Percentiles rank a stretch among this genome's conserved stretches.
These are phyloP conservation scores for Petasospora fabianii DNA, from an alignment of 1,139 yeast species.

Conservation along the genomic window DNA sequence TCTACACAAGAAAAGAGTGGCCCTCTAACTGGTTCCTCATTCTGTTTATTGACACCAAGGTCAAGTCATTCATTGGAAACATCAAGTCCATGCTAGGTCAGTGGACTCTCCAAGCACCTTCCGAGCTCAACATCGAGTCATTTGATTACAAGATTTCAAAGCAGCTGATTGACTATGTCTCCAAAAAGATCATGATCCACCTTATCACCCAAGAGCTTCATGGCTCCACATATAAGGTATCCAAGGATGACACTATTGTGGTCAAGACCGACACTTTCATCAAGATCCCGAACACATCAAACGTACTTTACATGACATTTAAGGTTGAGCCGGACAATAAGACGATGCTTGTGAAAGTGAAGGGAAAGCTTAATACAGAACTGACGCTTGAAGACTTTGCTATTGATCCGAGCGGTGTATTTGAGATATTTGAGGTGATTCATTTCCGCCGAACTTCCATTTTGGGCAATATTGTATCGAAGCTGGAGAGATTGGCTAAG, in stretches of 20 bases:
- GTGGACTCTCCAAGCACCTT: slow-evolving; percentile 49
- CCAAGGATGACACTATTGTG: slow-evolving; percentile 13
- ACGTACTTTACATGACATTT: slow-evolving; percentile 19
- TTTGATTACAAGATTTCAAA: slow-evolving; percentile 49
- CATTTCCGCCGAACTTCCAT: slow-evolving; percentile 18
- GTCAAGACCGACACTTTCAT: slow-evolving; percentile 19
- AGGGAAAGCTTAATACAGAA: slow-evolving; percentile 17
- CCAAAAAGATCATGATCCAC: slow-evolving; percentile 60
- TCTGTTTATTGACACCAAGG: slow-evolving; percentile 43
- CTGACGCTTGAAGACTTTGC: slow-evolving; percentile 20
- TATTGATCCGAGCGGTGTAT: slow-evolving; percentile 22
- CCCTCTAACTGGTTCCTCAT: slow-evolving; percentile 70
- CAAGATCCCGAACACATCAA: slow-evolving; percentile 22
- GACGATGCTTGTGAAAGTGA: slow-evolving; percentile 16
- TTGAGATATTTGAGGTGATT: slow-evolving; percentile 22
- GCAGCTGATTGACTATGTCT: slow-evolving; percentile 46
- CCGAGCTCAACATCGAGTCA: slow-evolving; percentile 29
- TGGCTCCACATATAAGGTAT: slow-evolving; percentile 15
- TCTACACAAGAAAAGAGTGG: slow-evolving; percentile 65
- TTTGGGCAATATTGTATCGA: slow-evolving; percentile 16
- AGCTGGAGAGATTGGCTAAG: slow-evolving; percentile 23
- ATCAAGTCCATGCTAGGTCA: slow-evolving; percentile 57
- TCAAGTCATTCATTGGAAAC: slow-evolving; percentile 64
- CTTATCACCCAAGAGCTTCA: slow-evolving; percentile 60
- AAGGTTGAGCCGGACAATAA: slow-evolving; percentile 10